Evolutionary conservation across 345 rosid species (phyloP).

Genomic region (Trapa bicornis): DNA sequence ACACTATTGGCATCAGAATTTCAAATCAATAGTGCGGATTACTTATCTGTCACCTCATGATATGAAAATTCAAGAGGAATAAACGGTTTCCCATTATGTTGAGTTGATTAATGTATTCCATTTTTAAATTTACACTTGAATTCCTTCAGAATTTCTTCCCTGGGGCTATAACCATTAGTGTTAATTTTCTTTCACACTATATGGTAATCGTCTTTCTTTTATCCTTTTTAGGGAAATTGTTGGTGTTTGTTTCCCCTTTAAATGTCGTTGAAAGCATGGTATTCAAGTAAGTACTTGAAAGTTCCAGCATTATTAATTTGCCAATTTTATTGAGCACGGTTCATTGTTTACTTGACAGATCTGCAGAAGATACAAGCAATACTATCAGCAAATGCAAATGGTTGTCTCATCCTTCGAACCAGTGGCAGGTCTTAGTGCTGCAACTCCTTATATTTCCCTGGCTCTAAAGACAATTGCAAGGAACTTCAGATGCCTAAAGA

Average conservation of each 20-base stretch:
- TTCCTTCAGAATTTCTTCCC: neutral
- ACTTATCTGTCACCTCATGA: neutral
- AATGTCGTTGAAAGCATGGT: too few relatives aligned
- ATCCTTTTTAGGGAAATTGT: too few relatives aligned
- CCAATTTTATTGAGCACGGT: neutral
- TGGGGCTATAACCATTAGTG: neutral
- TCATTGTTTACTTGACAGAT: conserved; percentile 22
- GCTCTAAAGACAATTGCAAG: conserved; percentile 32
- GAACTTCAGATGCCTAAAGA: conserved; percentile 35
- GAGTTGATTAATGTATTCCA: neutral
- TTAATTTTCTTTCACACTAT: neutral
- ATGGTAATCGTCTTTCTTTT: neutral
- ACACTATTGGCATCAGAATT: conserved; percentile 3
- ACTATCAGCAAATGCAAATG: conserved; percentile 58
- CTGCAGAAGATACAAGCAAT: conserved; percentile 36
- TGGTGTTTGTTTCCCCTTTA: too few relatives aligned
- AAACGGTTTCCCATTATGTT: neutral
- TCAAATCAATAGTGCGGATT: conserved; percentile 1
- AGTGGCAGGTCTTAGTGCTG: conserved; percentile 44
- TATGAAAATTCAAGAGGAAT: neutral
- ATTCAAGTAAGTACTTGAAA: neutral
- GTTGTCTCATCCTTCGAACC: conserved; percentile 55
- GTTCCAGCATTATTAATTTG: neutral
- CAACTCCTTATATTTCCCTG: conserved; percentile 38
- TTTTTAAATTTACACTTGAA: neutral